phyloP scores from a whole-genome alignment of 2,329 filamentous ascomycete species.

The Aspergillus candidus region DNA sequence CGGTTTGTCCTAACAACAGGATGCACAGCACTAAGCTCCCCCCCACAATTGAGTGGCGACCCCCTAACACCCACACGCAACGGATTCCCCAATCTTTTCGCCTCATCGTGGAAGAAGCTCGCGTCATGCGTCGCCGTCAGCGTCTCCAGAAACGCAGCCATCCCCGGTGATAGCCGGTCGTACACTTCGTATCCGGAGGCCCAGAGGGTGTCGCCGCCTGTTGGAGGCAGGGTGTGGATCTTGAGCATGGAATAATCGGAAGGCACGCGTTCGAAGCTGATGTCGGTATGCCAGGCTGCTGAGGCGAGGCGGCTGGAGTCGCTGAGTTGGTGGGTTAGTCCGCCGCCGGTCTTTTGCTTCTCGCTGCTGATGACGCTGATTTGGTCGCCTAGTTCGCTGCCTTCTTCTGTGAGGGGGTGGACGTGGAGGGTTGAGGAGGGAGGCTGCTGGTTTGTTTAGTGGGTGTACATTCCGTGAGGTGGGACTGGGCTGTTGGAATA shows the following conservation, averaged over 20 bases:
- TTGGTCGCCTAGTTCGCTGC: constrained; percentile 52
- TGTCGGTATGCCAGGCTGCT: constrained; percentile 54
- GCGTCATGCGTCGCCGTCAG: constrained; percentile 54
- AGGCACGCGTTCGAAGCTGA: constrained; percentile 59
- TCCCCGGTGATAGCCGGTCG: constrained; percentile 53
- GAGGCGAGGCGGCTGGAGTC: constrained; percentile 35
- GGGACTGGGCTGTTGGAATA: background rate
- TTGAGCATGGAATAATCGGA: constrained; percentile 59
- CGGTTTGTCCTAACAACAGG: constrained; percentile 55
- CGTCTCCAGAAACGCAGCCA: constrained; percentile 53
- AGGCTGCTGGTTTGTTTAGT: constrained; percentile 30
- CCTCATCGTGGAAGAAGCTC: constrained; percentile 47
- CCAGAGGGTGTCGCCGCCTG: constrained; percentile 59
- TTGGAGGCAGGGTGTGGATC: constrained; percentile 50
- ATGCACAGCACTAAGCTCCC: constrained; percentile 47
- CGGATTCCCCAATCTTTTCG: constrained; percentile 15
- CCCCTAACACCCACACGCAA: constrained; percentile 46
- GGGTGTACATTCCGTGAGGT: background rate
- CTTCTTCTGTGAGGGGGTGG: constrained; percentile 53
- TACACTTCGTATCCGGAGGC: constrained; percentile 62
- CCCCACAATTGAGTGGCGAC: constrained; percentile 50
- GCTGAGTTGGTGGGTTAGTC: constrained; percentile 26
- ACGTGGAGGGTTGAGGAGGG: constrained; percentile 53
- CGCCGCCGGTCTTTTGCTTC: constrained; percentile 43
- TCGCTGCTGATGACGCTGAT: constrained; percentile 60